These are phyloP conservation scores for Pythium brassicae DNA, from an alignment of 352 stramenopile genomes.

Conservation along the genomic window DNA sequence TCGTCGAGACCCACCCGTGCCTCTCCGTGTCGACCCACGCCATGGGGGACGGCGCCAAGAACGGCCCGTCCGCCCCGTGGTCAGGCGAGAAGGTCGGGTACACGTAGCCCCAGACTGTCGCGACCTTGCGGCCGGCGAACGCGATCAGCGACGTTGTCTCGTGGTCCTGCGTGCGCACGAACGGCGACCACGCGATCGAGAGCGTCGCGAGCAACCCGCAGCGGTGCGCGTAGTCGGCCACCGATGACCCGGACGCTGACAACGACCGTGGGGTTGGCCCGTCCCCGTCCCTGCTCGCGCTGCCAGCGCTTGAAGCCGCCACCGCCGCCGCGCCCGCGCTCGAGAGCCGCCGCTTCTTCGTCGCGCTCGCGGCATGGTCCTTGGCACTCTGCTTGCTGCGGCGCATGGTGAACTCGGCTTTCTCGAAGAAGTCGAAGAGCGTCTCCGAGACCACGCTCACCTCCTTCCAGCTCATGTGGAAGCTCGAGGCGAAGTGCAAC, in stretches of 20 bases:
- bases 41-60: constrained; percentile 26
- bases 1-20: constrained; percentile 64
- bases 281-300: no score
- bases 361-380: background rate
- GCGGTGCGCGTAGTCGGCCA: constrained; percentile 55
- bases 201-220: constrained; percentile 61
- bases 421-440: constrained; percentile 58
- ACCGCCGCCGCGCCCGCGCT: background rate
- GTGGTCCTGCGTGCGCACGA: constrained; percentile 38
- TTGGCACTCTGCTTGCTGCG: constrained; percentile 2
- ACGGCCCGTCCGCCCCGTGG: constrained; percentile 9
- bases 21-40: constrained; percentile 61
- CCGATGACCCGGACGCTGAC: constrained; percentile 20
- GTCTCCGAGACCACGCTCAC: constrained; percentile 66
- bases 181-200: constrained; percentile 67
- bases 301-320: background rate
- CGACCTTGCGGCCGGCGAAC: constrained; percentile 52
- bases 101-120: constrained; percentile 68
- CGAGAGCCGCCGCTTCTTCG: constrained; percentile 18
- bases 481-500: constrained; percentile 74
- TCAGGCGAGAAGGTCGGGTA: constrained; percentile 33
- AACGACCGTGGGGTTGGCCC: background rate
- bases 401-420: constrained; percentile 27
- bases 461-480: constrained; percentile 77
- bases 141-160: constrained; percentile 60